Base-by-base conservation (phyloP, 2,329 filamentous ascomycete species). In the Epichloe glyceriae region DNA sequence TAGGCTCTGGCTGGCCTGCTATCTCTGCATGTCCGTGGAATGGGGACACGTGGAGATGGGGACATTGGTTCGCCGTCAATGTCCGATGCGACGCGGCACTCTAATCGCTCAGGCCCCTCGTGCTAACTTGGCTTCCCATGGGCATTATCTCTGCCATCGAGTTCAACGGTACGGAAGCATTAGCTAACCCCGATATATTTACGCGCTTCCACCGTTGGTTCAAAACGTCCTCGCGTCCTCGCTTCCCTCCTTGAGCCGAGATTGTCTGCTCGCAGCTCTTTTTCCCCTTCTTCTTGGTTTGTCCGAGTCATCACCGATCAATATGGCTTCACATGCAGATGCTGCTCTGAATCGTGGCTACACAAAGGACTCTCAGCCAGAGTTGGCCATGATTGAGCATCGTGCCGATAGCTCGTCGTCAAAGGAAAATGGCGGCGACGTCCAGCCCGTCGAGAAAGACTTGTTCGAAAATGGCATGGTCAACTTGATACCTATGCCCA, bases 401-500 rank as follows among this genome's bases (percentile, higher is more conserved):
- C 45, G 41, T 14, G 19, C n/a, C n/a, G 10, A 5, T 2, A 50
- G 48, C 22, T 37, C 41, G 1, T 33, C 34, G n/a, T 45, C 48
- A 5, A 22, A 5, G 11, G 19, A 50, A 10, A 17, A 30, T 12
- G 8, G 2, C 15, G 4, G 3, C 14, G 15, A 14, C n/a, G 15
- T 15, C 14, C 48, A 37, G 34, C 22, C 17, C 5, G 10, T 5
- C 15, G 41, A 44, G n/a, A 39, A 45, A n/a, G 8, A 26, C 1
- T 33, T 49, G 14, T 49, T 42, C 33, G 26, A 50, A n/a, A 33
- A 50, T 20, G 48, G 40, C 42, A 39, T 11, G 30, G 40, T 50
- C 20, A 44, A 45, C 30, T 33, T 50, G 33, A 50, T 50, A 33
- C 48, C 48, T 15, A 50, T 50, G 48, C 48, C 48, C n/a, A 50